Base-by-base conservation (phyloP, 805 yeast species). In the Candida dajiaensis region DNA sequence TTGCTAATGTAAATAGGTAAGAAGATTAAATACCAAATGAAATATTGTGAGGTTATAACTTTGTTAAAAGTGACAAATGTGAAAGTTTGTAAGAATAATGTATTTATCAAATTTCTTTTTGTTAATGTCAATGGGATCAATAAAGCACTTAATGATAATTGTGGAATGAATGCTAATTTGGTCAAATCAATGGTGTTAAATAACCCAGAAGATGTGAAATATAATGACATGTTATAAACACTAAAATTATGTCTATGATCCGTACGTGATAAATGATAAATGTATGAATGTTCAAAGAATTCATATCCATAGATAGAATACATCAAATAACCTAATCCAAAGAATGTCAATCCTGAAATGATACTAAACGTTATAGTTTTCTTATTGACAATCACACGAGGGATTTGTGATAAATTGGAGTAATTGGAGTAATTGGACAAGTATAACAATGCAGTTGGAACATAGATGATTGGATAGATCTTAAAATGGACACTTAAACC, bases 201-300 rank as follows among this genome's bases (percentile, higher is more conserved):
- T 11, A 33, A 11, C 53, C 52, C 40, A 2, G 74, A 65, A 4
- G 89, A 81, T 40, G 75, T 74, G 59, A 76, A 78, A 62, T 85
- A 85, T 37, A 94, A 68, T 20, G 83, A 69, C 12, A 88, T 69
- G 62, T 90, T 86, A 76, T 90, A 94, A 2, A 90, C 71, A 5
- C 96, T 87, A 61, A 94, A 94, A 65, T 94, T 94, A 66, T 94
- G 99, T 41, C 99, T 78, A 64, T 94, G 99, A 63, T 94, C 99
- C 4, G 88, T 65, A 50, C 99, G 72, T 9, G 78, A 71, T 38
- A 92, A 67, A 64, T 92, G 99, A 62, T 92, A 90, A 5, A 89
- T 59, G 61, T 87, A 89, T 0, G 97, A 76, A 55, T 92, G 86
- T 38, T 78, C 70, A 12, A 94, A 49, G 60, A 83, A 92, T 52